Conservation (phyloP, 768 basidiomycete genomes). For the Tricholomella constricta region DNA sequence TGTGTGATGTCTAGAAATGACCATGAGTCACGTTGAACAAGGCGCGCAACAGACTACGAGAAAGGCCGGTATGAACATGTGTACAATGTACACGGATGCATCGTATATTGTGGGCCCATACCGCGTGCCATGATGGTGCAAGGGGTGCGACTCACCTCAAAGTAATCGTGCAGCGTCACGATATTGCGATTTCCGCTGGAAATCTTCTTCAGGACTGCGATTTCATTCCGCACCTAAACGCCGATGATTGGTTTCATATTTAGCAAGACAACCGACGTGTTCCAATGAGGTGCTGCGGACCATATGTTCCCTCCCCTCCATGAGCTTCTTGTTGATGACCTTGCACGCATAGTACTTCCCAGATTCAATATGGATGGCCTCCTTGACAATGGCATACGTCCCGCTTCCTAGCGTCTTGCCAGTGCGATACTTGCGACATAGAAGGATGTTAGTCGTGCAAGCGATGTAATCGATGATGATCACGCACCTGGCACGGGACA, state of each 20-base stretch:
- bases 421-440: slow-evolving; percentile 67
- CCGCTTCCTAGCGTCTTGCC: slow-evolving; percentile 89
- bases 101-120: not conserved
- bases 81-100: not conserved
- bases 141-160: slow-evolving; percentile 61
- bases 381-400: slow-evolving; percentile 94
- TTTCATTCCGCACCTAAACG: slow-evolving; percentile 91
- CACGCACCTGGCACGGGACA: slow-evolving; percentile 48
- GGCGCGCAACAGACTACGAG: not conserved
- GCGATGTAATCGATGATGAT: slow-evolving; percentile 12
- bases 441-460: slow-evolving; percentile 7
- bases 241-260: slow-evolving; percentile 1
- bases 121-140: not conserved
- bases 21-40: slow-evolving; percentile 1
- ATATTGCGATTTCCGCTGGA: slow-evolving; percentile 90
- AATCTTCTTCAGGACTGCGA: slow-evolving; percentile 89
- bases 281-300: slow-evolving; percentile 43
- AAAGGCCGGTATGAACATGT: no score
- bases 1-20: slow-evolving; percentile 73
- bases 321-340: slow-evolving; percentile 98
- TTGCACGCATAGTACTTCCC: slow-evolving; percentile 97
- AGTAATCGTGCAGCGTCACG: slow-evolving; percentile 94
- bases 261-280: slow-evolving; percentile 2
- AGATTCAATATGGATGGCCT: slow-evolving; percentile 93
- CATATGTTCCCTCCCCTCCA: slow-evolving; percentile 98